Conservation (phyloP, 208 protist species). For the Leptomonas pyrrhocoris region DNA sequence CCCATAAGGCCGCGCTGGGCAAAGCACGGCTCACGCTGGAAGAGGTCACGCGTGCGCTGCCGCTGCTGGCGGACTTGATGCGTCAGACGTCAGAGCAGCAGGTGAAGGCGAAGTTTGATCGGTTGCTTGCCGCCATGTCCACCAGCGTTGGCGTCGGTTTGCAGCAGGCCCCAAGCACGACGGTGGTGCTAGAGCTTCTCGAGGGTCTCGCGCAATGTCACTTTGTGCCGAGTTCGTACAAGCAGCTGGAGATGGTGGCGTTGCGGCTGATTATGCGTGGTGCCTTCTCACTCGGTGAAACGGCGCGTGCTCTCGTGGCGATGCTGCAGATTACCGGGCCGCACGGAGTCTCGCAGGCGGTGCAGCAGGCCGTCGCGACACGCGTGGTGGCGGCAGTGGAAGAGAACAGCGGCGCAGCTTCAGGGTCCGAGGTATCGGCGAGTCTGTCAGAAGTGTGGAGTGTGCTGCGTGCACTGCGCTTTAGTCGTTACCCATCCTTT, state of each 20-base stretch:
- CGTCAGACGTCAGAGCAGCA: constrained; percentile 16
- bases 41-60: constrained; percentile 69
- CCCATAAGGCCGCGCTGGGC: constrained; percentile 52
- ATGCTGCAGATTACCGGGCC: constrained; percentile 45
- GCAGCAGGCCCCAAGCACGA: constrained; percentile 32
- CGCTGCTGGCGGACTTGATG: constrained; percentile 49
- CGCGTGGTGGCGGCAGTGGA: constrained; percentile 27
- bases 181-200: constrained; percentile 44
- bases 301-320: constrained; percentile 41
- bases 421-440: background rate
- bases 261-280: constrained; percentile 44
- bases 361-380: constrained; percentile 53
- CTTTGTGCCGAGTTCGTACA: constrained; percentile 55
- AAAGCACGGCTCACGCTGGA: constrained; percentile 46
- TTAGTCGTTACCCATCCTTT: constrained; percentile 27
- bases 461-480: constrained; percentile 34
- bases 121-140: constrained; percentile 51
- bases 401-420: background rate
- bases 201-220: constrained; percentile 72
- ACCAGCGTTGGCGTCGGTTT: constrained; percentile 62
- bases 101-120: constrained; percentile 37
- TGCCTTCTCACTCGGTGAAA: constrained; percentile 30
- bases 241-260: constrained; percentile 72
- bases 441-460: background rate
- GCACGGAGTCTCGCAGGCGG: constrained; percentile 38